Base-by-base conservation (phyloP, 1,284 basidiomycete genomes). In the Meripilus lineatus region DNA sequence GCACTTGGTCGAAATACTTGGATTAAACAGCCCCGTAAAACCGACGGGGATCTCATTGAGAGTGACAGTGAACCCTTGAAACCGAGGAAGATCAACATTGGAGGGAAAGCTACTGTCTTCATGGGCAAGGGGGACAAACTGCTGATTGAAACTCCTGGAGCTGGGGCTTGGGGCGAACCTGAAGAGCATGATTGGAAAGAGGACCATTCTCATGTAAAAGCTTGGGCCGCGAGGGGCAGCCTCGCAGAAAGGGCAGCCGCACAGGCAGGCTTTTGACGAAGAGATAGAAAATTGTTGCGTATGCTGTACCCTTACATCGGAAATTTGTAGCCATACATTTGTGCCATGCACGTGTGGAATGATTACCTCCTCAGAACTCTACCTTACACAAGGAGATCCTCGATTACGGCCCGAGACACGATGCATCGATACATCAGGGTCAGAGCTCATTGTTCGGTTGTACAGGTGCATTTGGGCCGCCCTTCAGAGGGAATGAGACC, bases 121-220 rank as follows among this genome's bases (percentile, higher is more conserved):
- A 92, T 93, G 81, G 89, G 86, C 38, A 86, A 84, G 54, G 85
- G 89, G 2, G 93, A 96, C 63, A 69, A 75, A 34, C 67, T 95
- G 46, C 54, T 88, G 45, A 84, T 96, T 46, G 81, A 93, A 64
- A 97, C 93, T 3, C 94, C 93, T 1, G 94, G 94, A 1, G 94
- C 90, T 4, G 94, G 94, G 3, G 94, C 84, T 1, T 97, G 89
- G 89, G 93, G 93, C 1, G 67, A 72, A 37, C 64, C 62, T 4
- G 66, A 63, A 13, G 55, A 52, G 23, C 54, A 54, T 26, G 56
- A 53, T 4, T 35, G 46, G n/a, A 47, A 66, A 36, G 59, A 47
- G 34, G 58, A 51, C 14, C 46, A 54, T 10, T 53, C 54, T 38
- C 69, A 75, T 62, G 61, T 66, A 44, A 66, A 60, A 22, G 69